A percentile compares a stretch with the other conserved stretches of the same genome.
Conservation (phyloP, 1,139 yeast species). For the Debaryomyces sp. region DNA sequence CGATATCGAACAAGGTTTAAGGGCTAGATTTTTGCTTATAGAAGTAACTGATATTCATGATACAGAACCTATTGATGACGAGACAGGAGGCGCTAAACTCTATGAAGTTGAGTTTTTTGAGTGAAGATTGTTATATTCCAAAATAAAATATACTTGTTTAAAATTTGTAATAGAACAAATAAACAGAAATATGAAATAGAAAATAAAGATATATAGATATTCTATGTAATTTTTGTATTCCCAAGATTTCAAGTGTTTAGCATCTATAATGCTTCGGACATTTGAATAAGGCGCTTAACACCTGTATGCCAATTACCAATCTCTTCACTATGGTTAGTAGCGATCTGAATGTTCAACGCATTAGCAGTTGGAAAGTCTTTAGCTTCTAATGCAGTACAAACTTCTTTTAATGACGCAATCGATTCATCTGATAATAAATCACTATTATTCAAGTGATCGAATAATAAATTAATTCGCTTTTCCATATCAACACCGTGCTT, state of each 20-base stretch:
- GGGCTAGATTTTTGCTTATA: slow-evolving; percentile 47
- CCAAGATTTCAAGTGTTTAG: neutral
- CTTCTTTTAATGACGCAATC: slow-evolving; percentile 51
- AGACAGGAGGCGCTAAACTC: slow-evolving; percentile 55
- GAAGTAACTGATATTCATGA: slow-evolving; percentile 54
- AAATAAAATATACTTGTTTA: neutral
- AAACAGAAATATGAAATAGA: slow-evolving; percentile 2
- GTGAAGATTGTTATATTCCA: neutral
- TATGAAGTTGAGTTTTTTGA: slow-evolving; percentile 50
- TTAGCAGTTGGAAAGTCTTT: slow-evolving; percentile 66
- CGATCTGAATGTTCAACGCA: slow-evolving; percentile 57
- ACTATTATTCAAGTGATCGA: slow-evolving; percentile 77
- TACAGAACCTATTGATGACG: slow-evolving; percentile 32
- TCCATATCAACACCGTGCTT: slow-evolving; percentile 83
- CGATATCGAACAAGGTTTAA: slow-evolving; percentile 27
- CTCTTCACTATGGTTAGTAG: slow-evolving; percentile 69
- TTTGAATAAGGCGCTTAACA: slow-evolving; percentile 81
- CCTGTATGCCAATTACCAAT: slow-evolving; percentile 95
- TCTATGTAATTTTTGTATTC: slow-evolving; percentile 1
- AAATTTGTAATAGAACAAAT: neutral
- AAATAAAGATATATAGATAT: neutral
- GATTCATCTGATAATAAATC: slow-evolving; percentile 65
- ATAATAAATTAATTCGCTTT: slow-evolving; percentile 75
- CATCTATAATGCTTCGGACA: slow-evolving; percentile 56
- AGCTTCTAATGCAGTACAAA: slow-evolving; percentile 53